Percentiles rank a stretch among this genome's conserved stretches.
phyloP scores from a whole-genome alignment of 768 basidiomycete species.

The Lentinula detonsa region DNA sequence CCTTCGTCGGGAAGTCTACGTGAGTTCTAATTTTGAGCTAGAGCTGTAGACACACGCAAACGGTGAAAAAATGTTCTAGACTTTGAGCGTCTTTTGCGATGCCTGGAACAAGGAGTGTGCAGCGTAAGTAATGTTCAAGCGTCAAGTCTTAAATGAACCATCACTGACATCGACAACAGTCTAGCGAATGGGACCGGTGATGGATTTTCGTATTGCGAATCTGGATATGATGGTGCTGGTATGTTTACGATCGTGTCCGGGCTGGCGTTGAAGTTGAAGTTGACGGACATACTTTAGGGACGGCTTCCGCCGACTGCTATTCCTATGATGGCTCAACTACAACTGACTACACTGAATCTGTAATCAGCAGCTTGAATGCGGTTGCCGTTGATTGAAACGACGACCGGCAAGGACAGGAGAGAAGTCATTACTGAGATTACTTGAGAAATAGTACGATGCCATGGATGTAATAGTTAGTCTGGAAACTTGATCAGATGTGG shows the following conservation, averaged over 20 bases:
- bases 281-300: background rate
- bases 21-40: background rate
- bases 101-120: background rate
- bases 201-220: background rate
- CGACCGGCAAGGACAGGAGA: background rate
- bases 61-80: background rate
- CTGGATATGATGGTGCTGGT: background rate
- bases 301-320: background rate
- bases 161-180: background rate
- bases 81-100: background rate
- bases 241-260: background rate
- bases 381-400: background rate
- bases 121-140: background rate
- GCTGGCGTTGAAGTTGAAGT: background rate
- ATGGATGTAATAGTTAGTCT: background rate
- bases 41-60: background rate
- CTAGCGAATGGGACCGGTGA: background rate
- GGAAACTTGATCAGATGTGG: background rate
- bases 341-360: background rate
- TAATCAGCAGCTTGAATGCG: background rate
- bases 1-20: background rate
- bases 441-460: background rate
- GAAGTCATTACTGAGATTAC: background rate
- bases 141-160: no score
- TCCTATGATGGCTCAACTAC: background rate